These are phyloP conservation scores for Rhizopogon sp. DNA, from an alignment of 768 basidiomycete species.

Conservation along the genomic window DNA sequence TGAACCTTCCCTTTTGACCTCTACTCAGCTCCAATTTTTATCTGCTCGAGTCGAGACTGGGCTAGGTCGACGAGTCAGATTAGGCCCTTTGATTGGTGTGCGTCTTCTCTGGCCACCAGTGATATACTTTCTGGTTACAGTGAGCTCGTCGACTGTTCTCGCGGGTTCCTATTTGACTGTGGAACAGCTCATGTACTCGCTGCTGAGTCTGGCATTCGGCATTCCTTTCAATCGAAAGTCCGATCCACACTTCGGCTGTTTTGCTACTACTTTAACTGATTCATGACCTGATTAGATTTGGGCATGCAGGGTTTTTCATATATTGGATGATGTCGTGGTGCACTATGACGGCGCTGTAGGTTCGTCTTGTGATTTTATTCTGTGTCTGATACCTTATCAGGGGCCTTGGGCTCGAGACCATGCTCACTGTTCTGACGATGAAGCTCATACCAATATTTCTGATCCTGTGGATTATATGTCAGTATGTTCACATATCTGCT, in stretches of 20 bases:
- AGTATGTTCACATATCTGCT: conserved; percentile 12
- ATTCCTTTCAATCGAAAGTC: conserved; percentile 47
- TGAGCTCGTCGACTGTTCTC: conserved; percentile 13
- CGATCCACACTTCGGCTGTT: conserved; percentile 8
- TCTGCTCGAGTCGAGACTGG: conserved; percentile 32
- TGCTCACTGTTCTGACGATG: conserved; percentile 49
- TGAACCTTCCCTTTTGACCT: neutral
- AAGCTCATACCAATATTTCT: conserved; percentile 57
- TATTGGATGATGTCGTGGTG: conserved; percentile 65
- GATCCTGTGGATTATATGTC: conserved; percentile 59
- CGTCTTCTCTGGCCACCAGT: conserved; percentile 33
- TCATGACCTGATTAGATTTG: conserved; percentile 30
- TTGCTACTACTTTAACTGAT: neutral
- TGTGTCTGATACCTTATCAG: conserved; percentile 23
- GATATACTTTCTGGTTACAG: conserved; percentile 38
- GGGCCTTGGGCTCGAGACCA: conserved; percentile 55
- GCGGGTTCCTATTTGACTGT: neutral
- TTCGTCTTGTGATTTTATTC: conserved; percentile 3
- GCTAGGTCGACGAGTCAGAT: conserved; percentile 31
- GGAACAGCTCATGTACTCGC: conserved; percentile 47
- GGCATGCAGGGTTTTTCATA: conserved; percentile 48
- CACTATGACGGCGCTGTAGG: conserved; percentile 52
- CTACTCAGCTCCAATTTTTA: conserved; percentile 24
- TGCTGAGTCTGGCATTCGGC: conserved; percentile 55
- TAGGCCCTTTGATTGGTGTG: conserved; percentile 33